These are phyloP conservation scores for Ottelia alismoides DNA, from an alignment of 106 monocot genomes.

Conservation along the genomic window DNA sequence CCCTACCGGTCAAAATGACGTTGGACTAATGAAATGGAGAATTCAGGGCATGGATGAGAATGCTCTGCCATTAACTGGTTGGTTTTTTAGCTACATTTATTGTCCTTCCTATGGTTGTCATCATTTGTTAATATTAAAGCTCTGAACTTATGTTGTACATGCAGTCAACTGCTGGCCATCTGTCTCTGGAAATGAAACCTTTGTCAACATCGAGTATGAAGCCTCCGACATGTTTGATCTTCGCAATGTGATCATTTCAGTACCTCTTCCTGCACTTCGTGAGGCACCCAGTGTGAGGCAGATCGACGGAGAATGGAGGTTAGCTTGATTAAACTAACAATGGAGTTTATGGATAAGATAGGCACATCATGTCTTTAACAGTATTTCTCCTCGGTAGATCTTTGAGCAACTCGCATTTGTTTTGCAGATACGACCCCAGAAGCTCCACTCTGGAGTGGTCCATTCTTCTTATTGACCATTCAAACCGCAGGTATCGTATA, in stretches of 20 bases:
- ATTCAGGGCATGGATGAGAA: slow-evolving; percentile 88
- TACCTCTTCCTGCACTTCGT: slow-evolving; percentile 82
- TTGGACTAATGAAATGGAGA: slow-evolving; percentile 93
- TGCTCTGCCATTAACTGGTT: slow-evolving; percentile 82
- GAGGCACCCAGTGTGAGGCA: slow-evolving; percentile 81
- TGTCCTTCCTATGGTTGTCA: not conserved
- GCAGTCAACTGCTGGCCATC: slow-evolving; percentile 98
- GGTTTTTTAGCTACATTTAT: too few relatives aligned
- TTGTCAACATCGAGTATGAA: slow-evolving; percentile 97
- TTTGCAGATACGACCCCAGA: slow-evolving; percentile 71
- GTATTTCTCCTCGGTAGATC: too few relatives aligned
- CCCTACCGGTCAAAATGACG: slow-evolving; percentile 90
- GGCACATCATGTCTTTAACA: too few relatives aligned
- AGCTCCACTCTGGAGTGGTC: slow-evolving; percentile 87
- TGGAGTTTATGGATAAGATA: too few relatives aligned
- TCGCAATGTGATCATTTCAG: slow-evolving; percentile 74
- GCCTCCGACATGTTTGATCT: slow-evolving; percentile 86
- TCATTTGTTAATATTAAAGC: not conserved
- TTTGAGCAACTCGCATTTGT: too few relatives aligned
- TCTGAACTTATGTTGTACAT: slow-evolving; percentile 1
- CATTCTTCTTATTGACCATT: slow-evolving; percentile 86
- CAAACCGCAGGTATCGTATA: slow-evolving; percentile 64
- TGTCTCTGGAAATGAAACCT: slow-evolving; percentile 90
- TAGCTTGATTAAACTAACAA: not conserved
- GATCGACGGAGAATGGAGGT: slow-evolving; percentile 99